phyloP scores from a whole-genome alignment of 768 basidiomycete species.

The Lactarius tabidus region DNA sequence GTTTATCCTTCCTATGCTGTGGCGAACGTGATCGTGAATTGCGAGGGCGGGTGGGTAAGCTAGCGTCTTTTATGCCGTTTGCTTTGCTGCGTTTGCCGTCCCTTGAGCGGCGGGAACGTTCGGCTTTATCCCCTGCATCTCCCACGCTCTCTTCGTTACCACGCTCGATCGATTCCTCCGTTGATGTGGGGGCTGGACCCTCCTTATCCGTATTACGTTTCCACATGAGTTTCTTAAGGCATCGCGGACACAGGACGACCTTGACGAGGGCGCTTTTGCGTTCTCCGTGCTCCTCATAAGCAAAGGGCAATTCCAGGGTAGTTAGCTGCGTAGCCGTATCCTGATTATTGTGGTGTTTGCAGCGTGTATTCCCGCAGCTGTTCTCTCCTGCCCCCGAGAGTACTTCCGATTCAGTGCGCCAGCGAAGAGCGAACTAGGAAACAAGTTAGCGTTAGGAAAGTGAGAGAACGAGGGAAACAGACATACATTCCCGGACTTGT shows the following conservation, averaged over 20 bases:
- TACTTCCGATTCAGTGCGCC: slow-evolving; percentile 92
- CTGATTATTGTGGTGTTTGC: slow-evolving; percentile 46
- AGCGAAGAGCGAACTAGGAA: slow-evolving; percentile 78
- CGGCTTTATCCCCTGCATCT: background rate
- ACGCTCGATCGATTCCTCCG: background rate
- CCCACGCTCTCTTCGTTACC: background rate
- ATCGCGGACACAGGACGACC: slow-evolving; percentile 76
- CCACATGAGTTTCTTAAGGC: slow-evolving; percentile 83
- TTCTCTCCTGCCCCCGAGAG: slow-evolving; percentile 79
- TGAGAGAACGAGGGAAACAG: background rate
- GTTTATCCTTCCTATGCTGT: slow-evolving; percentile 7
- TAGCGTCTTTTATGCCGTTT: slow-evolving; percentile 1
- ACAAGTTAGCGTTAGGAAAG: background rate
- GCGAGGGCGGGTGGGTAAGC: slow-evolving; percentile 4
- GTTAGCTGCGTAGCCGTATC: slow-evolving; percentile 39
- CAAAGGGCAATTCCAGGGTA: slow-evolving; percentile 88
- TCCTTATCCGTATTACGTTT: slow-evolving; percentile 67
- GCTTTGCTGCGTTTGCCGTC: background rate
- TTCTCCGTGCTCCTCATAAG: slow-evolving; percentile 76
- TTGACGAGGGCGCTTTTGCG: slow-evolving; percentile 84
- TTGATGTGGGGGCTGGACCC: background rate
- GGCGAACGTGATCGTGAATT: slow-evolving; percentile 25
- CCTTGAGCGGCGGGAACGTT: slow-evolving; percentile 5
- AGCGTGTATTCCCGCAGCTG: slow-evolving; percentile 88
- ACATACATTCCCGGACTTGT: slow-evolving; percentile 83